Base-by-base conservation (phyloP, 352 stramenopile species). In the Phytophthora crassamura region DNA sequence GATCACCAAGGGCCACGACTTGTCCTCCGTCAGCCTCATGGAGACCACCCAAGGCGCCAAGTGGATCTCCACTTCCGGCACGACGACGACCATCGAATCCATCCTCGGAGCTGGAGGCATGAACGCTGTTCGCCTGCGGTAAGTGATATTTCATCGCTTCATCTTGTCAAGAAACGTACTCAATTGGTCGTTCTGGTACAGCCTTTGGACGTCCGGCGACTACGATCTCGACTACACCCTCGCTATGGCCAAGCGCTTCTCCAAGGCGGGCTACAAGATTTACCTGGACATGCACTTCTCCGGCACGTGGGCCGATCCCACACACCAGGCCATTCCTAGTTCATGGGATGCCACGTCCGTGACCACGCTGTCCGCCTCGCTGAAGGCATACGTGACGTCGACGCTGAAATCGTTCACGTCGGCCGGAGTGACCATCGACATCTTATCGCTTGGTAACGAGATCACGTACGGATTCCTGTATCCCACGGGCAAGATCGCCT, bases 221-320 rank as follows among this genome's bases (percentile, higher is more conserved):
- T 75, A 72, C 51, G 43, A 64, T 10, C 41, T 72, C 15, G 42
- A 49, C 28, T 65, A 75, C 64, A 75, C 67, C 4, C 18, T 75
- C 15, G 42, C 56, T 5, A 36, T 69, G n/a, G 63, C 67, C 8
- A 16, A 72, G 33, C 62, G 67, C 1, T 75, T 72, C 63, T 72
- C 46, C 3, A 75, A 67, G 15, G 58, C 58, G 5, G 69, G 69
- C 0, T 77, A 77, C 59, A 70, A 63, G 22, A 74, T 77, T 39
- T 77, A 71, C 43, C 49, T 77, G 47, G 69, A 74, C 59, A 64
- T 74, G 64, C 69, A 77, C 34, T 77, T 77, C 64, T 77, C 69
- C 5, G 64, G 74, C 33, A 77, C 59, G 2, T 77, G 69, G 69
- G 69, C 64, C 7, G 64, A 77, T 11, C 52, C 58, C 12, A 64